These are phyloP conservation scores for Hyaloperonospora brassicae DNA, from an alignment of 352 stramenopile genomes.

Conservation along the genomic window DNA sequence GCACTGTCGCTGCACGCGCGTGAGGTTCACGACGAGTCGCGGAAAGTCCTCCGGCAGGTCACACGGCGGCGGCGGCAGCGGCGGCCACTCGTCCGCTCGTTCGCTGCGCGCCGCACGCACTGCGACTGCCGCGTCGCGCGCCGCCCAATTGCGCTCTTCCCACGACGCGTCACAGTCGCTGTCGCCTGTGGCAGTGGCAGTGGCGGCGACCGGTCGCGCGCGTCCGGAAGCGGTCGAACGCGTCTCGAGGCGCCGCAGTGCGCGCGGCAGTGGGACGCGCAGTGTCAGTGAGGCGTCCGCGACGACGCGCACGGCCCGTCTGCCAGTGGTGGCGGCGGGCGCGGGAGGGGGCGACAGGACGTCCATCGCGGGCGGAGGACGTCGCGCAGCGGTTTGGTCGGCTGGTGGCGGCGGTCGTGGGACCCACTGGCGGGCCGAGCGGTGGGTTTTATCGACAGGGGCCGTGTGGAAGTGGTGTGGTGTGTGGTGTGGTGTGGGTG, in stretches of 20 bases:
- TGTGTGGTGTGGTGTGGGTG: too few species aligned
- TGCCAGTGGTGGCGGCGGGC: neutral
- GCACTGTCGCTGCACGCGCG: conserved; percentile 43
- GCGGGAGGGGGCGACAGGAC: conserved; percentile 31
- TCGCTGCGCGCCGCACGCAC: neutral
- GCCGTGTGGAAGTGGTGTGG: too few species aligned
- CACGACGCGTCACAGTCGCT: conserved; percentile 20
- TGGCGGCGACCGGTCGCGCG: conserved; percentile 5
- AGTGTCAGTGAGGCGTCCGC: conserved; percentile 40
- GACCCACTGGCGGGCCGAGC: too few species aligned
- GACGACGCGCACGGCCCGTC: conserved; percentile 23
- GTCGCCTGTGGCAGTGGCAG: too few species aligned
- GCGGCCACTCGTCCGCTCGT: conserved; percentile 28
- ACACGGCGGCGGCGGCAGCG: conserved; percentile 14
- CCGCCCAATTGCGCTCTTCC: conserved; percentile 45
- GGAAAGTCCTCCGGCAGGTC: conserved; percentile 65
- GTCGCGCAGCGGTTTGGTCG: neutral
- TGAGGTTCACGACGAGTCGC: conserved; percentile 58
- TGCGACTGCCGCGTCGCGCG: neutral
- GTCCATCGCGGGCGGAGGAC: conserved; percentile 19
- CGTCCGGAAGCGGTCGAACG: conserved; percentile 5
- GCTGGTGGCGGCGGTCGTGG: too few species aligned
- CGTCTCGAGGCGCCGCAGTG: conserved; percentile 9
- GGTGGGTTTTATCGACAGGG: too few species aligned
- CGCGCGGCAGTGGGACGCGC: conserved; percentile 33